A percentile compares a stretch with the other conserved stretches of the same genome.
phyloP scores from a whole-genome alignment of 1,284 basidiomycete species.

The Ceratobasidium sp. region DNA sequence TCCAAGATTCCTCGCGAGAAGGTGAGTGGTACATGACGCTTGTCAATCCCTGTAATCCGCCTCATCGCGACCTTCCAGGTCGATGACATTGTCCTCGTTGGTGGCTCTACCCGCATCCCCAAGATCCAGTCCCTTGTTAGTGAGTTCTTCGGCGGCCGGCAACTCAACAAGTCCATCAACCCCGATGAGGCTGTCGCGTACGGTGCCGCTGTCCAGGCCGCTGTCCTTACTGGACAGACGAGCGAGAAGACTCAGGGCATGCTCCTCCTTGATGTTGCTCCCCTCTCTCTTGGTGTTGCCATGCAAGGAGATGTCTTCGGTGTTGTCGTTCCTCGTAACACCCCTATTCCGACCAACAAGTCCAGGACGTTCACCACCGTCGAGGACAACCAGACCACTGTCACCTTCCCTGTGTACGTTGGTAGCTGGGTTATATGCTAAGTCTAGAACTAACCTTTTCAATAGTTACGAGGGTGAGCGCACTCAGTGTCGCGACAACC shows the following conservation, averaged over 20 bases:
- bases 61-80: constrained; percentile 59
- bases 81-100: constrained; percentile 99
- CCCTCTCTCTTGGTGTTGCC: constrained; percentile 96
- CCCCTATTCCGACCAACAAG: constrained; percentile 97
- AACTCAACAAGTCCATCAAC: constrained; percentile 97
- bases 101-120: constrained; percentile 99
- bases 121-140: constrained; percentile 99
- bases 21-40: constrained; percentile 52
- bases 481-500: constrained; percentile 96
- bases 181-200: constrained; percentile 99
- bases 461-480: constrained; percentile 93
- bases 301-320: constrained; percentile 99
- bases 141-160: constrained; percentile 96
- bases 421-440: neutral
- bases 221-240: constrained; percentile 97
- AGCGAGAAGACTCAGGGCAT: constrained; percentile 98
- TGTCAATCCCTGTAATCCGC: constrained; percentile 4
- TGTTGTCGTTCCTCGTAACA: constrained; percentile 96
- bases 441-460: constrained; percentile 37
- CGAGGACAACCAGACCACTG: constrained; percentile 98
- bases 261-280: constrained; percentile 96
- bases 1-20: constrained; percentile 97
- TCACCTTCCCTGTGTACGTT: constrained; percentile 93
- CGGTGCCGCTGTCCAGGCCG: constrained; percentile 99
- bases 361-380: constrained; percentile 96